A percentile compares a stretch with the other conserved stretches of the same genome.
Conservation (phyloP, 176 grass and related monocot genomes). For the Avena eriantha region DNA sequence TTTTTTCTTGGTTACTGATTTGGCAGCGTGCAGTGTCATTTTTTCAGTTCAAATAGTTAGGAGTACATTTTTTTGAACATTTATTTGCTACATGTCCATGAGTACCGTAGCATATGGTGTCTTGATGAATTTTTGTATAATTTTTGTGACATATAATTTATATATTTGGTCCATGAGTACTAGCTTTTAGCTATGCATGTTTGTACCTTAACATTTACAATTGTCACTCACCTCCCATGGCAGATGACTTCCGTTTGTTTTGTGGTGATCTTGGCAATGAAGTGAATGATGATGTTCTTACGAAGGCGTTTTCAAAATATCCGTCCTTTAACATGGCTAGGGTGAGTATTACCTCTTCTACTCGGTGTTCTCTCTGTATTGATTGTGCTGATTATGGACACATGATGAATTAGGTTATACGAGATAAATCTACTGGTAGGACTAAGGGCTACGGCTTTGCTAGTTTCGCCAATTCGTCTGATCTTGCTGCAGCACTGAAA, state of each 20-base stretch:
- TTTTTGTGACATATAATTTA: too few relatives aligned
- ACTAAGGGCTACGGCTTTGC: slow-evolving; percentile 84
- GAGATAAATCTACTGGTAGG: slow-evolving; percentile 74
- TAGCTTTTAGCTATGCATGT: neutral
- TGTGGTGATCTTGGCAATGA: slow-evolving; percentile 96
- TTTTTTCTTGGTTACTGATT: neutral
- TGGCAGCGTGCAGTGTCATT: neutral
- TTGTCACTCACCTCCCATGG: neutral
- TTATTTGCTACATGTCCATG: neutral
- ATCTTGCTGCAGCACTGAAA: slow-evolving; percentile 75
- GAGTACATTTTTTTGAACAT: neutral
- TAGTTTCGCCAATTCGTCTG: slow-evolving; percentile 70
- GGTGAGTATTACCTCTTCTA: slow-evolving; percentile 46
- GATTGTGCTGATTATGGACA: neutral
- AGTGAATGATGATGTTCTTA: slow-evolving; percentile 81
- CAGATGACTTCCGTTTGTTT: slow-evolving; percentile 93
- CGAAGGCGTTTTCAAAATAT: slow-evolving; percentile 77
- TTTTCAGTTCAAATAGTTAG: too few relatives aligned
- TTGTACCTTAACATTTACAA: neutral
- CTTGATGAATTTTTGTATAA: neutral
- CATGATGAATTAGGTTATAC: slow-evolving; percentile 59
- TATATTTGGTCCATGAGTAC: neutral
- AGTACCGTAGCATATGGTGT: neutral
- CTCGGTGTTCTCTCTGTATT: neutral
- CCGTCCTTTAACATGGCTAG: slow-evolving; percentile 86